These are phyloP conservation scores for Hyaloscypha variabilis DNA, from an alignment of 495 filamentous ascomycete species.

Conservation along the genomic window DNA sequence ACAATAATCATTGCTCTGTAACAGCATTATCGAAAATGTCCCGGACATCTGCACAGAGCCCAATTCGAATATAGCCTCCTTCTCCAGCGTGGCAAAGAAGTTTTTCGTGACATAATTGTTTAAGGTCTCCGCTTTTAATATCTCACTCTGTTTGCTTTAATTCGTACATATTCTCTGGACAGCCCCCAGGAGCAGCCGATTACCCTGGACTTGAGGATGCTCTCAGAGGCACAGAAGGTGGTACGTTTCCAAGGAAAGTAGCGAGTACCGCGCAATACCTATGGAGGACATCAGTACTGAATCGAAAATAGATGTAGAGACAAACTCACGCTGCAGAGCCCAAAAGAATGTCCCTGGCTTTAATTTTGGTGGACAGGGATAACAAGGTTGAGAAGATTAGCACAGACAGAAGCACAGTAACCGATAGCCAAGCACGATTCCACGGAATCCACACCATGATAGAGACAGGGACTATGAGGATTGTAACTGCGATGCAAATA, in stretches of 20 bases:
- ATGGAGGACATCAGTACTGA: background rate
- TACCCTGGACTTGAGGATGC: too few species aligned
- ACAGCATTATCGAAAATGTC: too few species aligned
- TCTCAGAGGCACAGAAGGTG: too few species aligned
- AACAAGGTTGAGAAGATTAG: background rate
- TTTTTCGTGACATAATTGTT: too few species aligned
- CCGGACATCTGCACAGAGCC: too few species aligned
- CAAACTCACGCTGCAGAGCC: constrained; percentile 4
- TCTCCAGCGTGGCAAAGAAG: too few species aligned
- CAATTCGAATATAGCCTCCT: too few species aligned
- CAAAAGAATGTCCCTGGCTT: background rate
- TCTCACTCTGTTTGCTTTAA: too few species aligned
- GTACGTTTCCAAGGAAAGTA: background rate
- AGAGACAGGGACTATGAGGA: background rate
- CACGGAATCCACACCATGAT: background rate
- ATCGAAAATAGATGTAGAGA: background rate
- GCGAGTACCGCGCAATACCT: constrained; percentile 1
- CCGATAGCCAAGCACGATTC: background rate
- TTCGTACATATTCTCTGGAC: too few species aligned
- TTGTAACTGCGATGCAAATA: background rate
- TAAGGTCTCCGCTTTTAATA: too few species aligned
- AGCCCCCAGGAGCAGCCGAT: too few species aligned
- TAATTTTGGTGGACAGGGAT: background rate
- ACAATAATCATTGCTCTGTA: too few species aligned
- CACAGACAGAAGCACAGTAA: background rate